Evolutionary conservation across 257 asterid genomes (phyloP).

Genomic region (Solanum rostratum): DNA sequence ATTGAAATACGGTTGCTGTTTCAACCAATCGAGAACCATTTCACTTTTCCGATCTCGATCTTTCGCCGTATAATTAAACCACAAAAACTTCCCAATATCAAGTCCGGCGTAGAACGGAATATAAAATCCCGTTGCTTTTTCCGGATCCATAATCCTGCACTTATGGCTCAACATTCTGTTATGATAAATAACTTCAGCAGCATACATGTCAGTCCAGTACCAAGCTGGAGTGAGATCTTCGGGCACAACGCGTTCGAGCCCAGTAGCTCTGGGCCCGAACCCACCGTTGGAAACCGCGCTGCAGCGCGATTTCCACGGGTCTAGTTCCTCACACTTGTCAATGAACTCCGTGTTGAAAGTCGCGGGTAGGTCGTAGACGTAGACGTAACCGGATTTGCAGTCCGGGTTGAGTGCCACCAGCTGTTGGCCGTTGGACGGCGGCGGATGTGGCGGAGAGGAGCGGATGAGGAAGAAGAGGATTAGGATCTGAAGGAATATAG

Average conservation of each 20-base stretch:
- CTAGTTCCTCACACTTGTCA: slow-evolving; percentile 26
- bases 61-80: slow-evolving; percentile 36
- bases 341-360: slow-evolving; percentile 27
- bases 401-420: not conserved
- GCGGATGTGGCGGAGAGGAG: slow-evolving; percentile 5
- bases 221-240: slow-evolving; percentile 26
- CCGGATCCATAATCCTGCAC: slow-evolving; percentile 36
- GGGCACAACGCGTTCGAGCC: slow-evolving; percentile 32
- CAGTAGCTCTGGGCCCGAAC: slow-evolving; percentile 38
- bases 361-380: slow-evolving; percentile 38
- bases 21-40: slow-evolving; percentile 40
- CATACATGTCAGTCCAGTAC: slow-evolving; percentile 49
- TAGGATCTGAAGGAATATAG: slow-evolving; percentile 2
- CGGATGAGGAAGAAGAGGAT: slow-evolving; percentile 11
- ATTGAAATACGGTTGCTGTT: slow-evolving; percentile 15
- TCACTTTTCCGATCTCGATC: slow-evolving; percentile 31
- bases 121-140: slow-evolving; percentile 47
- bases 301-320: slow-evolving; percentile 43
- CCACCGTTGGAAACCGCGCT: slow-evolving; percentile 36
- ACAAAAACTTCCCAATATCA: slow-evolving; percentile 42
- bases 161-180: slow-evolving; percentile 22
- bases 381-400: slow-evolving; percentile 38
- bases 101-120: slow-evolving; percentile 63
- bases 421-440: not conserved
- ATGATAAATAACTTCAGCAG: slow-evolving; percentile 46